phyloP scores from a whole-genome alignment of 306 rosid species.

The Cicer pinnatifidum region DNA sequence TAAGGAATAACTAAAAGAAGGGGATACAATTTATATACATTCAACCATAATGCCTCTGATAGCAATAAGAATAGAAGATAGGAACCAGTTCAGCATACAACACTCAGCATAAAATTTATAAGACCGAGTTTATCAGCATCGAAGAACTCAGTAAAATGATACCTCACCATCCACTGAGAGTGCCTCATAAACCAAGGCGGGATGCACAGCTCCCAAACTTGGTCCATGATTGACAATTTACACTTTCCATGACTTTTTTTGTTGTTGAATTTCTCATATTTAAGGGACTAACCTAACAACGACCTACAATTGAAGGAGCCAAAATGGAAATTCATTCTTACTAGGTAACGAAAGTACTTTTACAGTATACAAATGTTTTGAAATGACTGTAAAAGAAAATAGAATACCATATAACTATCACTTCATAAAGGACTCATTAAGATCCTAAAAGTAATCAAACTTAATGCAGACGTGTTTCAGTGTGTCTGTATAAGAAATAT shows the following conservation, averaged over 20 bases:
- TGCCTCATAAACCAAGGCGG: neutral
- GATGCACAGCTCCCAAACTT: neutral
- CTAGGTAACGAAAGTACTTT: neutral
- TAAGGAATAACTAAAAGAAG: neutral
- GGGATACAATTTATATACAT: neutral
- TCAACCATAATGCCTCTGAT: constrained; percentile 15
- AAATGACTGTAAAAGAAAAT: neutral
- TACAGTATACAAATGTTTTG: neutral
- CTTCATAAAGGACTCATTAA: neutral
- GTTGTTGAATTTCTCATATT: neutral
- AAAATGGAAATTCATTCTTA: neutral
- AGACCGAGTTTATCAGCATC: neutral
- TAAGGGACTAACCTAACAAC: neutral
- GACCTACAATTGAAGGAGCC: neutral
- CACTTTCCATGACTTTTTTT: neutral
- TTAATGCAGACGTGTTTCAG: neutral
- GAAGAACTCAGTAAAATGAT: neutral
- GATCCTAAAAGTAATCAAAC: neutral
- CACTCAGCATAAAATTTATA: constrained; percentile 11
- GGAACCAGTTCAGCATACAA: constrained; percentile 12
- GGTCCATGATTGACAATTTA: neutral
- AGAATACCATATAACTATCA: neutral
- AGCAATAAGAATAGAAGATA: constrained; percentile 16
- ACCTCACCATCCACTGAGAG: neutral
- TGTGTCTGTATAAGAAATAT: neutral